A percentile compares a stretch with the other conserved stretches of the same genome.
Conservation (phyloP, 768 basidiomycete genomes). For the Kondoa subrosea region DNA sequence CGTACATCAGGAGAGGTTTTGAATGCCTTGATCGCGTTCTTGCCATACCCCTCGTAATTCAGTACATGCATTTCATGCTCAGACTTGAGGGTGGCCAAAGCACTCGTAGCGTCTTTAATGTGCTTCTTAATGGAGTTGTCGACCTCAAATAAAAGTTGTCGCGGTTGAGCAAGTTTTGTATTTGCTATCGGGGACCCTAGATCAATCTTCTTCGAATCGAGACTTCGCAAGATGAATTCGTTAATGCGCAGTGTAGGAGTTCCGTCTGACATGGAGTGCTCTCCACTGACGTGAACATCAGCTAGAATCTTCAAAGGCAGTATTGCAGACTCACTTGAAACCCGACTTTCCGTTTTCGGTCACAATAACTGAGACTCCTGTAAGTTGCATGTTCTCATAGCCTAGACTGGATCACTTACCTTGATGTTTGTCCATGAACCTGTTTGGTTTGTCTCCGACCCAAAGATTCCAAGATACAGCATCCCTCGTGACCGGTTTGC, state of each 20-base stretch:
- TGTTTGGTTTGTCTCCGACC: conserved; percentile 75
- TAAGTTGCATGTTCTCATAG: not conserved
- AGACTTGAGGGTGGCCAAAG: conserved; percentile 59
- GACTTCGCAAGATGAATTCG: conserved; percentile 69
- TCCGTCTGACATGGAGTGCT: conserved; percentile 50
- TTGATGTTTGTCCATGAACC: conserved; percentile 96
- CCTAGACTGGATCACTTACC: conserved; percentile 33
- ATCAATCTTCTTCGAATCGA: conserved; percentile 56
- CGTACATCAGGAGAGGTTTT: conserved; percentile 14
- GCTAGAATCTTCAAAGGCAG: conserved; percentile 34
- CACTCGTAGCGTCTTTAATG: conserved; percentile 45
- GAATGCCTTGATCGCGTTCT: conserved; percentile 54
- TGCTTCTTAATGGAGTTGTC: conserved; percentile 41
- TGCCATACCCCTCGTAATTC: conserved; percentile 78
- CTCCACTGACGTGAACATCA: conserved; percentile 26
- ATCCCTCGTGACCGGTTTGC: conserved; percentile 60
- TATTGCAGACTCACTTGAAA: conserved; percentile 40
- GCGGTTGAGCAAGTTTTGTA: conserved; percentile 26
- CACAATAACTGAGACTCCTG: conserved; percentile 64
- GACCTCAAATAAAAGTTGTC: conserved; percentile 47
- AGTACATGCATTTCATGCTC: conserved; percentile 69
- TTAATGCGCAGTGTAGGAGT: conserved; percentile 89
- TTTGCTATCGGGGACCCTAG: conserved; percentile 39
- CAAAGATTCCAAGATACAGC: conserved; percentile 65
- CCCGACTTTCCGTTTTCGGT: conserved; percentile 88